Base-by-base conservation (phyloP, 2,329 filamentous ascomycete species). In the Paraconiothyrium sp. region DNA sequence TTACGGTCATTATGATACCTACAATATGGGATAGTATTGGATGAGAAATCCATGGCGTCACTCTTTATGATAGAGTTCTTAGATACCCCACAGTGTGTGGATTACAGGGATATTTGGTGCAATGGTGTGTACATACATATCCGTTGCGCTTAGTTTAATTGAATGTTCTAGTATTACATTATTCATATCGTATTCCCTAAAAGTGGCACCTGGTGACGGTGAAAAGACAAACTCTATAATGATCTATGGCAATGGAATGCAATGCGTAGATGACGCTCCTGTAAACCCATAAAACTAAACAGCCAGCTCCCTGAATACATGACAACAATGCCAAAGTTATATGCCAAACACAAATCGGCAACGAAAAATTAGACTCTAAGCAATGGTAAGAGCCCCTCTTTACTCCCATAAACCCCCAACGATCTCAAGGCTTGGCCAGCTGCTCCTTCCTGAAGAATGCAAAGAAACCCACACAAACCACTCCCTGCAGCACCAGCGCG, bases 381-480 rank as follows among this genome's bases (percentile, higher is more conserved):
- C 6, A 30, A 30, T 30, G 4, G 27, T 30, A 30, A 30, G 27
- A 30, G 6, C 6, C 0, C 27, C 27, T 30, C 27, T 6, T 30
- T 30, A 4, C 27, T 30, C 27, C 27, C 27, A 30, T 30, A 4
- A 1, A 4, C 27, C 27, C 27, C 27, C 27, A 6, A 30, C 27
- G 27, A 20, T 22, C 34, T 57, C 60, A 68, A 83, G 85, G 85
- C 77, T 87, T 87, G 51, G 79, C 80, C 64, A 87, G 79, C 76
- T 87, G 85, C 74, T 87, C 85, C 76, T 86, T 86, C 60, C 85
- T 76, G 77, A 87, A 87, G 75, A 84, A 88, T 64, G 78, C 80
- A 68, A 86, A 82, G 72, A 83, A 88, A 51, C 85, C 84, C 74
- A 86, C 79, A 64, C 84, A 89, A 63, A 90, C 84, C 24, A 83